Base-by-base conservation (phyloP, 495 filamentous ascomycete genomes). In the Penicillium waksmanii region DNA sequence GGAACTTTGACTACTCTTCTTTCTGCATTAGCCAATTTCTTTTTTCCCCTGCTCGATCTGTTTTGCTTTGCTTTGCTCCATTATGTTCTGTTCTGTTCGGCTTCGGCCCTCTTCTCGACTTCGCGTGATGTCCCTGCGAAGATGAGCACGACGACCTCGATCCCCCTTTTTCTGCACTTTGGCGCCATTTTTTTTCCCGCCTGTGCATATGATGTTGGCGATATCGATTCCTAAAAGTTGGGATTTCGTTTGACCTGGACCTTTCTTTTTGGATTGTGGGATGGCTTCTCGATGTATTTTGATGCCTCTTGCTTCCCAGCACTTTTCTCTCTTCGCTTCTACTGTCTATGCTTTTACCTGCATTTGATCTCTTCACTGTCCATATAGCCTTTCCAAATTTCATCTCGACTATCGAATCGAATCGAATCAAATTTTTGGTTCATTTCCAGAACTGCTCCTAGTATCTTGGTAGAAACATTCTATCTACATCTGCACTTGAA, bases 51-150 rank as follows among this genome's bases (percentile, higher is more conserved):
- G 9, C 34, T 47, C 36, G 9, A 31, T 8, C 27, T 31, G 27
- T 31, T 31, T 31, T 9, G 27, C 27, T 31, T 31, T 31, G 2
- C 27, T 48, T 3, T 21, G 8, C 13, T 51, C 50, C 40, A 47
- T 62, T 54, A 51, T 50, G 50, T 19, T 33, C 19, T 53, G 27
- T 48, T 56, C 44, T 60, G 48, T 48, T 54, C 19, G 51, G 34
- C 31, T 48, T 12, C 51, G 35, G 19, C 34, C 51, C 11, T 17
- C 13, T 25, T 54, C 51, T 40, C 38, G 50, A 53, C 63, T 65
- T 65, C 63, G 63, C 63, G 56, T 53, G 46, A 65, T 57, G 63
- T 62, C 31, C 58, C 63, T 65, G 63, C 63, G 63, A 62, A 62
- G 63, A 48, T 48, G 46, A 48, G 23, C 55, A 58, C 57, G 51